Conservation (phyloP, 169 alveolate genomes). For the Perkinsus marinus region DNA sequence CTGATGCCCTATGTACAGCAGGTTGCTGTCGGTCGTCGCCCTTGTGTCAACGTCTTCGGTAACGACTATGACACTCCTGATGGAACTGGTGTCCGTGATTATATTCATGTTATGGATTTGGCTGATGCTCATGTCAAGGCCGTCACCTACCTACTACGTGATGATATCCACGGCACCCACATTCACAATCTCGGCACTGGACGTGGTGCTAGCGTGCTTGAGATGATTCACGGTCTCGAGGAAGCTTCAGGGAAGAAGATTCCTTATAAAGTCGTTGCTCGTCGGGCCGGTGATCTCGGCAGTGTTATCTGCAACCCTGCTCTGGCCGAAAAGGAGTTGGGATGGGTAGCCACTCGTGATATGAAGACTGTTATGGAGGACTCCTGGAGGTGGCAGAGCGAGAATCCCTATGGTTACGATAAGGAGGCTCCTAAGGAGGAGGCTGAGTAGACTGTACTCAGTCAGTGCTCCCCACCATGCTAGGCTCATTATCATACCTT, state of each 20-base stretch:
- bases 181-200: conserved; percentile 78
- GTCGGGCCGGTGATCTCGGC: conserved; percentile 80
- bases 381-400: conserved; percentile 39
- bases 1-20: conserved; percentile 70
- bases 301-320: conserved; percentile 64
- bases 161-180: conserved; percentile 24
- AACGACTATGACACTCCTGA: conserved; percentile 69
- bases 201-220: conserved; percentile 62
- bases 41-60: conserved; percentile 59
- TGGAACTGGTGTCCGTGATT: conserved; percentile 78
- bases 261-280: conserved; percentile 27
- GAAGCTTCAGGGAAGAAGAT: conserved; percentile 55
- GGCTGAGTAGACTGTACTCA: too few species aligned
- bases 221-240: conserved; percentile 58
- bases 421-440: conserved; percentile 1
- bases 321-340: conserved; percentile 58
- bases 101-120: conserved; percentile 70
- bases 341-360: conserved; percentile 59
- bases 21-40: conserved; percentile 22
- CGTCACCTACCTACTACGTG: conserved; percentile 23
- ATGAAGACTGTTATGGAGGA: conserved; percentile 22
- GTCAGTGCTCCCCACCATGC: too few species aligned
- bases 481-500: too few species aligned
- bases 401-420: conserved; percentile 37
- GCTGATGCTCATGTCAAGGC: conserved; percentile 74